Evolutionary conservation across 192 early-diverging fungal species (phyloP).

Genomic region (Backusella parvicylindrica): DNA sequence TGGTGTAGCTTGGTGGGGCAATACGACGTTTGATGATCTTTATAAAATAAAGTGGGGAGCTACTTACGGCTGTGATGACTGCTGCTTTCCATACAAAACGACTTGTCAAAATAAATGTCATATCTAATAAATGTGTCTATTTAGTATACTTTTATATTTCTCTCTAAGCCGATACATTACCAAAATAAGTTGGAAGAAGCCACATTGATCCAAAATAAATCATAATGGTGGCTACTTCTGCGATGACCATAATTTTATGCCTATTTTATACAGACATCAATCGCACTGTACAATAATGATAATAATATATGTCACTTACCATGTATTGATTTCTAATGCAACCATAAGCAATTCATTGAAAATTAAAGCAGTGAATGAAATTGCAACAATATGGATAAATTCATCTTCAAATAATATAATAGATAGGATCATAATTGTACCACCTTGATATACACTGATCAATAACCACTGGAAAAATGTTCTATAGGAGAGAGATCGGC

Average conservation of each 20-base stretch:
- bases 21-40: slow-evolving; percentile 76
- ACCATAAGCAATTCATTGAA: slow-evolving; percentile 98
- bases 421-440: slow-evolving; percentile 92
- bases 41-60: slow-evolving; percentile 84
- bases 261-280: slow-evolving; percentile 17
- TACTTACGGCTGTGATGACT: slow-evolving; percentile 85
- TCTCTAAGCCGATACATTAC: slow-evolving; percentile 36
- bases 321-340: slow-evolving; percentile 89
- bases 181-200: slow-evolving; percentile 90
- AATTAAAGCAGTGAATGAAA: slow-evolving; percentile 92
- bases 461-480: slow-evolving; percentile 96
- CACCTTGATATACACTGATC: slow-evolving; percentile 98
- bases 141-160: not conserved
- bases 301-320: slow-evolving; percentile 42
- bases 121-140: slow-evolving; percentile 43
- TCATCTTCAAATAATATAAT: slow-evolving; percentile 95
- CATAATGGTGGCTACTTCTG: slow-evolving; percentile 75
- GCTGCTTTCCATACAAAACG: slow-evolving; percentile 90
- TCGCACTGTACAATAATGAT: not conserved
- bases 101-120: slow-evolving; percentile 81
- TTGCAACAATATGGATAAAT: slow-evolving; percentile 93
- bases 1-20: slow-evolving; percentile 89
- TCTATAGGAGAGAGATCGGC: slow-evolving; percentile 84
- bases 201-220: slow-evolving; percentile 90
- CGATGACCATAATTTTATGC: slow-evolving; percentile 87